Evolutionary conservation across 352 stramenopile genomes (phyloP).

Genomic region (Pythium brachiatum): DNA sequence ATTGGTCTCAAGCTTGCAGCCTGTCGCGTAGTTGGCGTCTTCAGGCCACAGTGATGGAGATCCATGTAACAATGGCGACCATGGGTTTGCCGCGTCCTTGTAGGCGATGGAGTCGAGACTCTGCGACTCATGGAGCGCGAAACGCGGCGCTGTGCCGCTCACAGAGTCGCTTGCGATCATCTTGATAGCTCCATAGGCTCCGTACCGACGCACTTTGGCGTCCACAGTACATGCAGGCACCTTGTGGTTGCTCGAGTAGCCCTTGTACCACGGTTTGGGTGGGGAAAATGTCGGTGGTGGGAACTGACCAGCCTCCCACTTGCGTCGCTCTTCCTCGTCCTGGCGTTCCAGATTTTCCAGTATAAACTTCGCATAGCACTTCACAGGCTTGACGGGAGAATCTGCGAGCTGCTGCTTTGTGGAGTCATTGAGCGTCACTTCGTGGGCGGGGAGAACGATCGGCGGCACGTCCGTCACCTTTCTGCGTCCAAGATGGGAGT

Average conservation of each 20-base stretch:
- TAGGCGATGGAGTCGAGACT: constrained; percentile 32
- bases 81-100: constrained; percentile 31
- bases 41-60: constrained; percentile 59
- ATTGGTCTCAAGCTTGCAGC: constrained; percentile 28
- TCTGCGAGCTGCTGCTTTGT: not conserved
- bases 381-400: constrained; percentile 26
- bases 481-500: constrained; percentile 8
- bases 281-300: constrained; percentile 23
- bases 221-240: constrained; percentile 35
- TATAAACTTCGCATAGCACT: constrained; percentile 34
- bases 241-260: constrained; percentile 35
- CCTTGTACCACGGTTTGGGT: constrained; percentile 52
- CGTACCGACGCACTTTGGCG: constrained; percentile 54
- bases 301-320: constrained; percentile 14
- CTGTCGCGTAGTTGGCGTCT: constrained; percentile 37
- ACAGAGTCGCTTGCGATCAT: constrained; percentile 33
- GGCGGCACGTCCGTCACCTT: constrained; percentile 13
- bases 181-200: constrained; percentile 41
- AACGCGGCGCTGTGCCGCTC: constrained; percentile 25
- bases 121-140: constrained; percentile 33
- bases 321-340: constrained; percentile 16
- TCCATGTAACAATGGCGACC: constrained; percentile 35
- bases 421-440: not conserved
- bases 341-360: constrained; percentile 23
- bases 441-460: constrained; percentile 3